A percentile compares a stretch with the other conserved stretches of the same genome.
Evolutionary conservation across 1,284 basidiomycete genomes (phyloP).

Genomic region (Melampsora larici-populina): DNA sequence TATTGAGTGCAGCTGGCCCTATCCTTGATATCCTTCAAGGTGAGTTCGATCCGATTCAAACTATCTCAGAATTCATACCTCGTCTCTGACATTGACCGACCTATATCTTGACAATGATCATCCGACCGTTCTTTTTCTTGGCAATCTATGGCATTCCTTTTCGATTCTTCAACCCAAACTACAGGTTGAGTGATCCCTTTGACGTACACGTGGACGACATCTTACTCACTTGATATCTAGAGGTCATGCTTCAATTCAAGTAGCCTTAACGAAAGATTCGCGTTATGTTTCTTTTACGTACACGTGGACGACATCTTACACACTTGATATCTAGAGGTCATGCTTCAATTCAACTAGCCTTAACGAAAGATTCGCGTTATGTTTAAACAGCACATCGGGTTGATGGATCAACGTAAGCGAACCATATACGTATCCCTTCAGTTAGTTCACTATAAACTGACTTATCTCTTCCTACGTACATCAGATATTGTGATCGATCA

Average conservation of each 20-base stretch:
- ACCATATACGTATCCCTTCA: slow-evolving; percentile 94
- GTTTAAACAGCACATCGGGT: slow-evolving; percentile 83
- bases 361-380: too few relatives aligned
- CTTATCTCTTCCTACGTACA: slow-evolving; percentile 95
- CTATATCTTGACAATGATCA: not conserved
- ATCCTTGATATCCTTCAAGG: slow-evolving; percentile 98
- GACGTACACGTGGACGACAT: slow-evolving; percentile 92
- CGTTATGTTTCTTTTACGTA: slow-evolving; percentile 94
- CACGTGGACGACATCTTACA: slow-evolving; percentile 90
- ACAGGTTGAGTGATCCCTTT: slow-evolving; percentile 84
- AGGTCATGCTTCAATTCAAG: slow-evolving; percentile 98
- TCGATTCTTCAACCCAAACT: not conserved
- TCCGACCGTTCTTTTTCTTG: not conserved
- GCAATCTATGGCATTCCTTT: not conserved
- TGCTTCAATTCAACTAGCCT: slow-evolving; percentile 94
- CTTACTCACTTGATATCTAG: slow-evolving; percentile 98
- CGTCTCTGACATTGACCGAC: not conserved
- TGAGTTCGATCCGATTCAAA: slow-evolving; percentile 82
- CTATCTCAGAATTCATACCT: not conserved
- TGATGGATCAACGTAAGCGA: slow-evolving; percentile 92
- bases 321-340: slow-evolving; percentile 99
- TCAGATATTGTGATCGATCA: slow-evolving; percentile 86
- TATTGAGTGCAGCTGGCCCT: slow-evolving; percentile 70
- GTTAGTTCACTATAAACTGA: slow-evolving; percentile 62
- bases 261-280: too few relatives aligned